Conservation (phyloP, 176 grass and related monocot species). For the Pontederia paniculata region DNA sequence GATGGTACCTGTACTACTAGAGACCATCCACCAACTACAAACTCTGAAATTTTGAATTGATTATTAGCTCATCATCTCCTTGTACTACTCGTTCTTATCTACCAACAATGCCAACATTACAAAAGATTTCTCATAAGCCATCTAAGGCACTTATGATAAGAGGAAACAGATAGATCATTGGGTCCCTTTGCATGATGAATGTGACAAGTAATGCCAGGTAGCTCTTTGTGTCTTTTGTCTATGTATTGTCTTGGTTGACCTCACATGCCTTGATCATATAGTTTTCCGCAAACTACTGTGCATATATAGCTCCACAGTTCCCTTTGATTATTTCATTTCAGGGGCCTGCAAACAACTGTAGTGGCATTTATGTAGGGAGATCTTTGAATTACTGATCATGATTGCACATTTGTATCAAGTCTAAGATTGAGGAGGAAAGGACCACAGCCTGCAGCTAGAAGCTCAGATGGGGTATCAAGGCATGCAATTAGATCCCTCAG, state of each 20-base stretch:
- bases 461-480: no score
- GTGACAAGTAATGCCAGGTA: neutral
- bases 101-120: neutral
- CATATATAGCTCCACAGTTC: no score
- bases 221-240: neutral
- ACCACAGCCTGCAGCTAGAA: no score
- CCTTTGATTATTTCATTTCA: no score
- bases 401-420: no score
- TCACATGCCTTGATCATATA: neutral
- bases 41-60: neutral
- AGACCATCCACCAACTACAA: constrained; percentile 1
- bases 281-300: neutral
- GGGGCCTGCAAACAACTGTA: no score
- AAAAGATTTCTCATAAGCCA: neutral
- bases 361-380: no score
- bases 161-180: neutral
- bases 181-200: neutral
- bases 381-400: no score
- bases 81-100: neutral
- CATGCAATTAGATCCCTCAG: no score
- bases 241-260: constrained; percentile 2
- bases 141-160: neutral
- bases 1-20: neutral
- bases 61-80: neutral
- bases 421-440: no score